phyloP scores from a whole-genome alignment of 345 rosid species.

The Eucalyptus cloeziana region DNA sequence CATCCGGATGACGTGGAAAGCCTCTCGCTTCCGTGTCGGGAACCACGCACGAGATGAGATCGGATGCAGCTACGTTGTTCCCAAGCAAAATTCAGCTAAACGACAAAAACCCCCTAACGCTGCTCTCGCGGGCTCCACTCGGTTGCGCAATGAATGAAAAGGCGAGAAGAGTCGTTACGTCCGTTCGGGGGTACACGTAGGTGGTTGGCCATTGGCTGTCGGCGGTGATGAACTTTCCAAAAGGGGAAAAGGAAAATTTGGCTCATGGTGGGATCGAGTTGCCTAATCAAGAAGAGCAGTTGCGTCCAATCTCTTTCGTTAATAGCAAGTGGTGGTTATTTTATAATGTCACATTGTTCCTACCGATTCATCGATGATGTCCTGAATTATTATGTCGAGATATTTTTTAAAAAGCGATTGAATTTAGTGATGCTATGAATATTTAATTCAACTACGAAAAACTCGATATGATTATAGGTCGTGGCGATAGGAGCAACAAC shows the following conservation, averaged over 20 bases:
- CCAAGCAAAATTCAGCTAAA: background rate
- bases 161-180: background rate
- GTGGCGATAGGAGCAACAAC: fast-evolving
- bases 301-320: background rate
- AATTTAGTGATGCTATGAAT: fast-evolving
- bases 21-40: background rate
- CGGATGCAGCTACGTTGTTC: background rate
- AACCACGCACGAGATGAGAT: background rate
- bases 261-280: background rate
- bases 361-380: fast-evolving
- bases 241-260: background rate
- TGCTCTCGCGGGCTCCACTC: background rate
- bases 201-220: background rate
- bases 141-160: background rate
- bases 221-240: background rate
- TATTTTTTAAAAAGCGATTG: background rate
- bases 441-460: fast-evolving
- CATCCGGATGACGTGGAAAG: background rate
- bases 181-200: background rate
- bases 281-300: background rate
- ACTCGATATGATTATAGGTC: background rate
- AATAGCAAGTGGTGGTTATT: background rate
- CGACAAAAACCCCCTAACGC: background rate
- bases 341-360: background rate
- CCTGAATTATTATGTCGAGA: fast-evolving